Conservation (phyloP, 2,329 filamentous ascomycete genomes). For the Elsinoe perseae region DNA sequence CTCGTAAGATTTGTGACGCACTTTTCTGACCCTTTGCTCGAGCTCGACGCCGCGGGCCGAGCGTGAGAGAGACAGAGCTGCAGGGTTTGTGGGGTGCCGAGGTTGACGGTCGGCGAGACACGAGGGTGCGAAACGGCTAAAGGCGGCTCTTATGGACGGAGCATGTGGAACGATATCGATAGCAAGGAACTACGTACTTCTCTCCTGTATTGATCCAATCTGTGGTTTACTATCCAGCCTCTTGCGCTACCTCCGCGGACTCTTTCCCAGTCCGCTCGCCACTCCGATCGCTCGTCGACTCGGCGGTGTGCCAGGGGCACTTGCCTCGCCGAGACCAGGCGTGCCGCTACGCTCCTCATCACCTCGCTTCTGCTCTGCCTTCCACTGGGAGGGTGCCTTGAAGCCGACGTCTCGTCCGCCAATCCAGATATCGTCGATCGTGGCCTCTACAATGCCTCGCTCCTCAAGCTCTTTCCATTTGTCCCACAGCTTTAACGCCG, state of each 20-base stretch:
- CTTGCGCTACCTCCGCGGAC: conserved; percentile 26
- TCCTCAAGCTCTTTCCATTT: conserved; percentile 88
- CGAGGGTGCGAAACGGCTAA: background rate
- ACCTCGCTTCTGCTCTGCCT: conserved; percentile 18
- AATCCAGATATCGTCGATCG: conserved; percentile 79
- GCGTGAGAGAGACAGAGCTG: too few relatives aligned
- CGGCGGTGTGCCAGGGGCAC: conserved; percentile 31
- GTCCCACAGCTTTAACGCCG: conserved; percentile 77
- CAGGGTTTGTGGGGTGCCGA: background rate
- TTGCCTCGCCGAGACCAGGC: conserved; percentile 23
- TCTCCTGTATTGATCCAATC: background rate
- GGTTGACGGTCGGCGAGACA: background rate
- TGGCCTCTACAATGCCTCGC: conserved; percentile 72
- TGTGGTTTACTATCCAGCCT: background rate
- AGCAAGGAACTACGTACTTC: background rate
- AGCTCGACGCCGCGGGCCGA: background rate
- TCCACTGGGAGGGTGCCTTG: conserved; percentile 28
- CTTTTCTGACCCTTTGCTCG: background rate
- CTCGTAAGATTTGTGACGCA: conserved; percentile 9
- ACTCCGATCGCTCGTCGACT: conserved; percentile 21
- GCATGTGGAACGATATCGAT: background rate
- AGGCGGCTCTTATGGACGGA: background rate
- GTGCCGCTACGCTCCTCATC: conserved; percentile 19
- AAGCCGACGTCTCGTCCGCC: conserved; percentile 49
- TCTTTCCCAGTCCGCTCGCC: conserved; percentile 26